phyloP scores from a whole-genome alignment of 2,329 filamentous ascomycete genomes.

The Podosphaera fusca region DNA sequence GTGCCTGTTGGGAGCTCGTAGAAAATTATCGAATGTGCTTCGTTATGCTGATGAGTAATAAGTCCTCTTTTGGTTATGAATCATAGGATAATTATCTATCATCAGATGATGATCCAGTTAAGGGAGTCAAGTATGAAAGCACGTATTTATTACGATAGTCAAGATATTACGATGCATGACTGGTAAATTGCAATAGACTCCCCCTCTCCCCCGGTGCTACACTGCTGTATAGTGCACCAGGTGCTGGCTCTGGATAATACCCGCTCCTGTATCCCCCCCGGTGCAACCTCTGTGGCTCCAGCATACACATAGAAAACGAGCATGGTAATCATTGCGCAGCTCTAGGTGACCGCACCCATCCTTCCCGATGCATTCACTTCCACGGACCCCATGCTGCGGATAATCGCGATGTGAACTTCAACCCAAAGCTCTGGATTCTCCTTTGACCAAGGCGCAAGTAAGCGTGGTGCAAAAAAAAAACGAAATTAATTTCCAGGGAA shows the following conservation, averaged over 20 bases:
- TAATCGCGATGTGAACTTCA: neutral
- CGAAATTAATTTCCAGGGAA: neutral
- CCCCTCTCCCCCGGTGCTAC: neutral
- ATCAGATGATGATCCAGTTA: too few relatives aligned
- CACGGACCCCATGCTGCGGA: neutral
- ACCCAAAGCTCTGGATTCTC: neutral
- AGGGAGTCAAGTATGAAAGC: too few relatives aligned
- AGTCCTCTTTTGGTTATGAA: too few relatives aligned
- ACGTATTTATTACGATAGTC: too few relatives aligned
- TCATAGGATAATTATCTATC: too few relatives aligned
- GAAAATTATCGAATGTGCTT: too few relatives aligned
- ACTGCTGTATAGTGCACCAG: neutral
- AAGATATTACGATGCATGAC: too few relatives aligned
- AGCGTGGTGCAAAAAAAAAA: neutral
- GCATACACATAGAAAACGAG: neutral
- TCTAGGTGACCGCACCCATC: neutral
- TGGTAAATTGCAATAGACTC: too few relatives aligned
- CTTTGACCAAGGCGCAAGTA: neutral
- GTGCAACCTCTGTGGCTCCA: neutral
- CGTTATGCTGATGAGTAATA: too few relatives aligned
- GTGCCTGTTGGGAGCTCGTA: too few relatives aligned
- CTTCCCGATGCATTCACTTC: neutral
- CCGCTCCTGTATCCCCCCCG: neutral
- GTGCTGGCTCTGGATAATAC: neutral
- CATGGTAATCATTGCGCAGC: neutral